These are phyloP conservation scores for Mycena galopus DNA, from an alignment of 768 basidiomycete genomes.

Conservation along the genomic window DNA sequence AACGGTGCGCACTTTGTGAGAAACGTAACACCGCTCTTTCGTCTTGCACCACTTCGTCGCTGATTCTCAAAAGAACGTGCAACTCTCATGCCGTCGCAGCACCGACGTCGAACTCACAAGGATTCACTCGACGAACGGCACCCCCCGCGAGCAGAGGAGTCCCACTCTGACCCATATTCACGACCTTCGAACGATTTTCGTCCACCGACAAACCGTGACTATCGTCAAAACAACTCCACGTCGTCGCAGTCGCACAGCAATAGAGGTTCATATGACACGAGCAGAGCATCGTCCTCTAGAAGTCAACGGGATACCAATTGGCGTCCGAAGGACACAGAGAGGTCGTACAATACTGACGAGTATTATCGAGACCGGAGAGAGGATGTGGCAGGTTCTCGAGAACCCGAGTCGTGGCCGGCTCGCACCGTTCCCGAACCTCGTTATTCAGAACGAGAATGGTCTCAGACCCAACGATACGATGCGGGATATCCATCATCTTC, in stretches of 20 bases:
- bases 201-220: conserved; percentile 56
- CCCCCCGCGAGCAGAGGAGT: conserved; percentile 65
- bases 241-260: conserved; percentile 43
- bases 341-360: conserved; percentile 55
- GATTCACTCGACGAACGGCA: conserved; percentile 63
- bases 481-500: conserved; percentile 57
- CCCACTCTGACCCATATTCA: conserved; percentile 65
- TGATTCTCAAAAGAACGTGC: conserved; percentile 53
- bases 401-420: conserved; percentile 60
- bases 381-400: conserved; percentile 58
- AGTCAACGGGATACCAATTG: conserved; percentile 67
- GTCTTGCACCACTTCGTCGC: conserved; percentile 39
- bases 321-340: conserved; percentile 59
- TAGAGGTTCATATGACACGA: conserved; percentile 59
- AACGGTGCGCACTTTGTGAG: conserved; percentile 23
- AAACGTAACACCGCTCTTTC: conserved; percentile 40
- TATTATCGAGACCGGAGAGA: conserved; percentile 67
- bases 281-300: conserved; percentile 64
- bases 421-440: conserved; percentile 53
- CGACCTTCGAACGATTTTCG: conserved; percentile 61
- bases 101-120: conserved; percentile 67
- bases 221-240: conserved; percentile 59
- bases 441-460: conserved; percentile 63
- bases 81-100: conserved; percentile 57
- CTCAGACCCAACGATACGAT: conserved; percentile 62